Percentiles rank a stretch among this genome's conserved stretches.
phyloP scores from a whole-genome alignment of 768 basidiomycete species.

The Mycena crocata region DNA sequence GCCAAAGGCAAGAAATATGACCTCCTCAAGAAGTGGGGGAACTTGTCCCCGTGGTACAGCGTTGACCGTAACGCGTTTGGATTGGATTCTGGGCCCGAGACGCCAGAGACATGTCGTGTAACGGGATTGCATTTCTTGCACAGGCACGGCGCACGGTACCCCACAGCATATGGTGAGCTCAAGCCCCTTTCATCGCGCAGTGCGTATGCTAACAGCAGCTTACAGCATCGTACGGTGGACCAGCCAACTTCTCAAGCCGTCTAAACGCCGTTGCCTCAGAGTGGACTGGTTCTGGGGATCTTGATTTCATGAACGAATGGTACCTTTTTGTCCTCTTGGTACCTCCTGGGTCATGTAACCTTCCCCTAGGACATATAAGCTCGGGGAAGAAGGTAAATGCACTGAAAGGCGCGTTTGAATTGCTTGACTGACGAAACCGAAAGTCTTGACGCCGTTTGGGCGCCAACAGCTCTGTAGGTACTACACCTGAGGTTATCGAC shows the following conservation, averaged over 20 bases:
- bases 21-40: conserved; percentile 85
- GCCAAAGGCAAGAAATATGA: conserved; percentile 61
- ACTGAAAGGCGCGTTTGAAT: background rate
- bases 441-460: conserved; percentile 91
- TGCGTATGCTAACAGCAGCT: background rate
- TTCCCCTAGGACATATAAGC: conserved; percentile 80
- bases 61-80: conserved; percentile 75
- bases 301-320: conserved; percentile 89
- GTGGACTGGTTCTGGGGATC: conserved; percentile 74
- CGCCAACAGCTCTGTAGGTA: conserved; percentile 83
- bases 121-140: conserved; percentile 85
- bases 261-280: conserved; percentile 64
- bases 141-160: conserved; percentile 83
- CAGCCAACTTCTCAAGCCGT: conserved; percentile 65
- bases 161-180: conserved; percentile 71
- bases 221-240: conserved; percentile 71
- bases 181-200: background rate
- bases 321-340: conserved; percentile 44
- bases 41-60: conserved; percentile 88
- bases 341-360: conserved; percentile 4
- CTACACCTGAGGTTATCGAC: background rate
- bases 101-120: conserved; percentile 76
- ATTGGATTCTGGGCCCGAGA: conserved; percentile 74
- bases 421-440: conserved; percentile 31
- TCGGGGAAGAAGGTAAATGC: conserved; percentile 82